Conservation (phyloP, 2,329 filamentous ascomycete species). For the Helminthosporium solani region DNA sequence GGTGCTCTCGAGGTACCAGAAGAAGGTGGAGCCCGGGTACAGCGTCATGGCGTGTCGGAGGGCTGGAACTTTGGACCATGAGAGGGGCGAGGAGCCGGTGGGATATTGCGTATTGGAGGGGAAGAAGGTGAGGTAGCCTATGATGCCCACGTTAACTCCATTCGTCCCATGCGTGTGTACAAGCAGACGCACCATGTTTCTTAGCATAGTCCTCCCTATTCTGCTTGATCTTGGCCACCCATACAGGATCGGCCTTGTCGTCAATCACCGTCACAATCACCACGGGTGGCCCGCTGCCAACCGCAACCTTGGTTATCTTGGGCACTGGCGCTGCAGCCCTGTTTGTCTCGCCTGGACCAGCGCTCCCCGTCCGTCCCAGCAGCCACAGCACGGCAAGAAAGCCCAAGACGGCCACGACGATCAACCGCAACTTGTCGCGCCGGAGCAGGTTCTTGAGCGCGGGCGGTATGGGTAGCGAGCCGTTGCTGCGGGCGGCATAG, state of each 20-base stretch:
- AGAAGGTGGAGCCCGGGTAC: constrained; percentile 72
- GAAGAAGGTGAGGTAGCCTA: constrained; percentile 86
- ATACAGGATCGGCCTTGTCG: constrained; percentile 63
- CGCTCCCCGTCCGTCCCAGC: constrained; percentile 32
- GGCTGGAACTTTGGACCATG: constrained; percentile 80
- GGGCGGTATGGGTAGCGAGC: constrained; percentile 38
- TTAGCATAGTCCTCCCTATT: constrained; percentile 85
- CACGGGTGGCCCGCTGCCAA: constrained; percentile 53
- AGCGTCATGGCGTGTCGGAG: constrained; percentile 84
- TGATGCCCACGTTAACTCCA: not conserved
- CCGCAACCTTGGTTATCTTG: constrained; percentile 33
- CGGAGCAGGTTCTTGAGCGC: constrained; percentile 52
- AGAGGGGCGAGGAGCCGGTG: constrained; percentile 55
- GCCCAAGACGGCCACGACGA: constrained; percentile 56
- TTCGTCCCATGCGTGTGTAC: not conserved
- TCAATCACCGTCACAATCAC: constrained; percentile 89
- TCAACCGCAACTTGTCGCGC: constrained; percentile 62
- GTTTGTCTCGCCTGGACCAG: constrained; percentile 8
- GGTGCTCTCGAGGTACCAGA: constrained; percentile 86
- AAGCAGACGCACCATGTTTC: constrained; percentile 79
- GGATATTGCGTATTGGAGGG: constrained; percentile 75
- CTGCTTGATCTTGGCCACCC: constrained; percentile 71
- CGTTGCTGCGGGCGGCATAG: constrained; percentile 63
- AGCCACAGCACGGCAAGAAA: constrained; percentile 51
- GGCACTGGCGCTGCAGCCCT: constrained; percentile 4